Base-by-base conservation (phyloP, 139 green algal genomes). In the Desmodesmus armatus region DNA sequence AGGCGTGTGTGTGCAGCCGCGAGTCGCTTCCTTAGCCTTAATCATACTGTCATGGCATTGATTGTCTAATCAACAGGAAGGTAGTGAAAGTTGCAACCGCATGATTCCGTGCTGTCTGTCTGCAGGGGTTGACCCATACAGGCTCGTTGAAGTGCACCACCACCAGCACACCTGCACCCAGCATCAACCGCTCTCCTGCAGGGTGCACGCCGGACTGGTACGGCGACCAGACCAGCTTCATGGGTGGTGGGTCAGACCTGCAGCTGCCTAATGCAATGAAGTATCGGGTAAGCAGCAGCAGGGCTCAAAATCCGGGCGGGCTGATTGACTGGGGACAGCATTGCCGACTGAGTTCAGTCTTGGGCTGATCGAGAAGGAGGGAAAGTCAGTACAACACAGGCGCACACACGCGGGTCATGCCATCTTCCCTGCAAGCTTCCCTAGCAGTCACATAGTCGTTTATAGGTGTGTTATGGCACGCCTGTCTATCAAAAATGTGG, bases 271-370 rank as follows among this genome's bases (percentile, higher is more conserved):
- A 65, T 31, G 76, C 76, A 31, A 29, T 82, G 11, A 55, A 31
- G n/a, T 82, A 82, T 55, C 58, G 72, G 76, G 76, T 82, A 44
- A 17, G 44, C 21, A 72, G n/a, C n/a, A n/a, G n/a, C n/a, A n/a
- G n/a, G n/a, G n/a, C n/a, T n/a, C n/a, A n/a, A n/a, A n/a, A n/a
- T n/a, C n/a, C n/a, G n/a, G n/a, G n/a, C 1, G 58, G 23, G 25
- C 6, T 6, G 58, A 35, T 23, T 67, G 13, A n/a, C 58, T 67
- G 15, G 31, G 6, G 58, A 67, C 25, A 67, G 13, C 21, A 67
- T 67, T 67, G 25, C 58, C 7, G 7, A 31, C 15, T 67, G 21
- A 55, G 47, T 21, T 13, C 7, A 55, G 47, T 7, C 13, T 7
- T 21, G 13, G 47, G 47, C 7, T 13, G 13, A 21, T 13, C 47